phyloP scores from a whole-genome alignment of 257 asterid genomes.

The Schizonepeta tenuifolia region DNA sequence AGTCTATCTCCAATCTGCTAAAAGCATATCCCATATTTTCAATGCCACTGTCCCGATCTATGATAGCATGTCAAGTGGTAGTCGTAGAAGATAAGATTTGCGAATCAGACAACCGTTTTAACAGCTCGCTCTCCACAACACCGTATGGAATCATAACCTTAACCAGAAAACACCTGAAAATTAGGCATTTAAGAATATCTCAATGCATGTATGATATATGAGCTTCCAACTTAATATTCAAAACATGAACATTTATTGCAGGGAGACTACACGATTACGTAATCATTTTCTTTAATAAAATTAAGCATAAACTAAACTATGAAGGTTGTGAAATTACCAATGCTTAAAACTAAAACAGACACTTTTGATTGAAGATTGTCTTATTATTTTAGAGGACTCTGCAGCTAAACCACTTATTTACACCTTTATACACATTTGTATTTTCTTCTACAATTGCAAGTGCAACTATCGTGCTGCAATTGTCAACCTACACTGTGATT shows the following conservation, averaged over 20 bases:
- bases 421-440: not conserved
- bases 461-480: not conserved
- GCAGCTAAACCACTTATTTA: not conserved
- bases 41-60: conserved; percentile 34
- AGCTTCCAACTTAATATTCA: not conserved
- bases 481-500: not conserved
- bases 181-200: not conserved
- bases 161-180: conserved; percentile 38
- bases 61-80: conserved; percentile 41
- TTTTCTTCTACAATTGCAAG: conserved; percentile 8
- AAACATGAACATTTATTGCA: not conserved
- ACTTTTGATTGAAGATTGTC: not conserved
- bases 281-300: not conserved
- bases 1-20: conserved; percentile 62
- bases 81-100: conserved; percentile 23
- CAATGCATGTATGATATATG: not conserved
- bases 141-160: conserved; percentile 18
- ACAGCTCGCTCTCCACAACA: conserved; percentile 27
- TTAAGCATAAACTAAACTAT: not conserved
- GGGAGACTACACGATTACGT: not conserved
- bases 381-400: not conserved
- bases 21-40: conserved; percentile 68
- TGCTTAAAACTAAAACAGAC: not conserved
- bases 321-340: not conserved
- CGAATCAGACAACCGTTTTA: not conserved